phyloP scores from a whole-genome alignment of 2,329 filamentous ascomycete genomes.

The Colletotrichum agaves region DNA sequence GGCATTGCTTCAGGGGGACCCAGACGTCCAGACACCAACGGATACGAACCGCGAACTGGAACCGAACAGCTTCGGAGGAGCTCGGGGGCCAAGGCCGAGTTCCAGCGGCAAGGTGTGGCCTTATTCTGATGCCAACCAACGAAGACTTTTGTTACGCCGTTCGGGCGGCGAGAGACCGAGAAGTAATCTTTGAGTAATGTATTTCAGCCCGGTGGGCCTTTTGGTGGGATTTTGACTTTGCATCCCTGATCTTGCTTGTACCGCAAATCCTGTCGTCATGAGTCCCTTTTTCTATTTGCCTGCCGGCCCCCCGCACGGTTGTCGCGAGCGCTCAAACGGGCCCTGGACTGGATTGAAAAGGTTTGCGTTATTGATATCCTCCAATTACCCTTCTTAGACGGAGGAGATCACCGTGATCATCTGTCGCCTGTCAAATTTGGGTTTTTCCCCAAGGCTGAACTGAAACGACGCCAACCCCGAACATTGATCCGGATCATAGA shows the following conservation, averaged over 20 bases:
- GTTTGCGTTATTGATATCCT: constrained; percentile 36
- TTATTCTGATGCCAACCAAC: constrained; percentile 14
- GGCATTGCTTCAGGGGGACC: constrained; percentile 25
- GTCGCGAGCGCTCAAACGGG: constrained; percentile 13
- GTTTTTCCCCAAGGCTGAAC: constrained; percentile 29
- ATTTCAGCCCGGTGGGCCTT: constrained; percentile 8
- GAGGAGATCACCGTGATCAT: constrained; percentile 34
- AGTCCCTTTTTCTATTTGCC: constrained; percentile 17
- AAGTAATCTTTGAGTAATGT: constrained; percentile 15
- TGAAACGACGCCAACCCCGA: constrained; percentile 21
- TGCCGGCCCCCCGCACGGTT: constrained; percentile 17
- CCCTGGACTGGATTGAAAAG: constrained; percentile 24
- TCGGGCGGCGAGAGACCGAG: constrained; percentile 7
- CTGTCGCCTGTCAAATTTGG: constrained; percentile 26
- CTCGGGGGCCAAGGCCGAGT: constrained; percentile 15
- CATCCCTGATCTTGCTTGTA: constrained; percentile 25
- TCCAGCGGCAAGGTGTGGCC: constrained; percentile 7
- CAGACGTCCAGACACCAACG: constrained; percentile 9
- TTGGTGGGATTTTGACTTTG: constrained; percentile 29
- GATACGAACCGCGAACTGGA: constrained; percentile 22
- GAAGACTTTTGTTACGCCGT: neutral
- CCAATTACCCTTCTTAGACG: constrained; percentile 17
- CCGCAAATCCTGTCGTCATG: constrained; percentile 28
- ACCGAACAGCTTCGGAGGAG: constrained; percentile 26
- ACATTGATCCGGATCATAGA: constrained; percentile 13